Base-by-base conservation (phyloP, 23 red algal species). In the Chondrus crispus region DNA sequence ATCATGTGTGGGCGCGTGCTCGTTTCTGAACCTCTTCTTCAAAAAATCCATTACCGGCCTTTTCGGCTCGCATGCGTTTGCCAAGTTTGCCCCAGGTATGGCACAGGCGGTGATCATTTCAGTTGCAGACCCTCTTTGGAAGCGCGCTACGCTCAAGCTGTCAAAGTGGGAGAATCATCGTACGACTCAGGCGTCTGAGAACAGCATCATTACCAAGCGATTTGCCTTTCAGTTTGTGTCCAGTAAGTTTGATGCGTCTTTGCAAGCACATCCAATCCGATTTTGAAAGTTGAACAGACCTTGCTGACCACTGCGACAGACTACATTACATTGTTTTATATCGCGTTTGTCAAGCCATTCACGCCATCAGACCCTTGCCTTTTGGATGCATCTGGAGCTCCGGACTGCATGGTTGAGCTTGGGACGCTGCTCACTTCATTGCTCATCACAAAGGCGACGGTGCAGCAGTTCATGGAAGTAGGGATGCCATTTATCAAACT, bases 121-220 rank as follows among this genome's bases (percentile, higher is more conserved):
- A 51, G 37, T 88, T 53, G 44, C 75, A 22, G 93, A 95, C 62
- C 63, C 85, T 2, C 24, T 95, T 14, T 95, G 93, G 93, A 80
- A 83, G 26, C 54, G 37, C 2, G 75, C 82, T 53, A 74, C 85
- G 7, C 29, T 5, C 7, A 71, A 74, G 24, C 51, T 95, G 24
- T 90, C 93, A 29, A 46, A 84, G 18, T 76, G 78, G 50, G 93
- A 95, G 78, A 95, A 95, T 51, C 93, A 95, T 63, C 93, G 86
- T 26, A 95, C 85, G 11, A 55, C 55, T 51, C 85, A 95, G 37
- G 55, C 53, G 20, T 89, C 60, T 60, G 83, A 90, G 42, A 84
- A 95, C 53, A 84, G 84, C 41, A 58, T 95, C n/a, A 84, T 95
- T 30, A 41, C 72, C 2, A 95, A 95, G 53, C 93, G 77, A n/a